Evolutionary conservation across 805 yeast genomes (phyloP), one percentile per base, ranked within the genome.

Genomic region (Vanderwaltozyma polyspora): DNA sequence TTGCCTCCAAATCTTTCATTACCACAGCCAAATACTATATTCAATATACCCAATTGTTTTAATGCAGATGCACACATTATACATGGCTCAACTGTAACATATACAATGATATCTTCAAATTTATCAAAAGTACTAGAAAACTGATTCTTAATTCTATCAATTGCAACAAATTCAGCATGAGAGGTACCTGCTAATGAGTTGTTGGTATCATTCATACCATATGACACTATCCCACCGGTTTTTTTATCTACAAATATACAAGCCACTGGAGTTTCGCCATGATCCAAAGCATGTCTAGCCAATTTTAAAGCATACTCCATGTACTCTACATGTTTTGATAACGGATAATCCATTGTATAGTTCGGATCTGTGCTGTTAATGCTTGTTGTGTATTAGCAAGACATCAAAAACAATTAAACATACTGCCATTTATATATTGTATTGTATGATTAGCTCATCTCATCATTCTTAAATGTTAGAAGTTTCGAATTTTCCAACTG

Each of bases 1-100:
- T 87, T 87, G 0, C 98, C 97, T 0, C 98, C 98, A 60, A 91
- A 91, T 30, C 97, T 60, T 42, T 89, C 97, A 54, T 91, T 91
- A 0, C 85, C 91, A 50, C 95, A 87, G 0, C 98, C 97, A 49
- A 84, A 91, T 30, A 76, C 76, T 1, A 89, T 95, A 27, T 65
- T 63, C 21, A 72, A 59, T 9, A 91, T 74, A 2, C 80, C 79
- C 30, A 87, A 55, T 46, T 91, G 98, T 38, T 87, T 68, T 27
- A 91, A 59, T 3, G 94, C 86, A 27, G 91, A 76, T 0, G 95
- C 97, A 62, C 98, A 91, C 98, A 91, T 91, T 6, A 91, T 80
- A 53, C 98, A 91, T 0, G 98, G 98, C 57, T 91, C 98, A 0
- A 91, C 96, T 0, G 97, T 86, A 18, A 91, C 98, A 55, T 86